Conservation (phyloP, 805 yeast genomes). For the Candida bentonensis region DNA sequence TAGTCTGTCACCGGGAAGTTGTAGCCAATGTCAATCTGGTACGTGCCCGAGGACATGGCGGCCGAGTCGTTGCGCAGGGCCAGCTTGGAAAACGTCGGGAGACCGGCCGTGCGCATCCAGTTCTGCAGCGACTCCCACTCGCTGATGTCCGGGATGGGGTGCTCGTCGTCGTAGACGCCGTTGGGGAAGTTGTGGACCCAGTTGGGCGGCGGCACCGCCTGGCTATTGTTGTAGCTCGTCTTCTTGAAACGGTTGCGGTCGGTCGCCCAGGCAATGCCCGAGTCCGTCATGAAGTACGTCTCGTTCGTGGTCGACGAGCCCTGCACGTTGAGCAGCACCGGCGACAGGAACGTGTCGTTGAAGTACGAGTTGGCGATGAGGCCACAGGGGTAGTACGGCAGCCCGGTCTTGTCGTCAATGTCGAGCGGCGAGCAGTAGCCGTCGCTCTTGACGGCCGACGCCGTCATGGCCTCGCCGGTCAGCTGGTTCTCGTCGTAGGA, state of each 20-base stretch:
- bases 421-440: constrained; percentile 55
- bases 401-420: constrained; percentile 31
- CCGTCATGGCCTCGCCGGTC: constrained; percentile 55
- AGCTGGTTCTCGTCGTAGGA: constrained; percentile 73
- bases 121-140: constrained; percentile 77
- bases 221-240: constrained; percentile 49
- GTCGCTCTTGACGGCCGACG: constrained; percentile 32
- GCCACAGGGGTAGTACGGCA: constrained; percentile 84
- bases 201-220: constrained; percentile 88
- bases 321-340: constrained; percentile 23
- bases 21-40: constrained; percentile 50
- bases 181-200: constrained; percentile 72
- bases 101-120: constrained; percentile 97
- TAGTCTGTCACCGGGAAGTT: constrained; percentile 72
- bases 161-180: constrained; percentile 65
- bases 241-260: constrained; percentile 61
- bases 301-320: constrained; percentile 18
- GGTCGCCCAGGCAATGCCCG: constrained; percentile 73
- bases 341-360: constrained; percentile 67
- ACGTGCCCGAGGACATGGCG: constrained; percentile 49
- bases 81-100: constrained; percentile 77
- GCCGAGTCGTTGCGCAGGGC: constrained; percentile 58
- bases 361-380: constrained; percentile 84
- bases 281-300: constrained; percentile 30
- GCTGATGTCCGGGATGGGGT: constrained; percentile 56